Percentiles rank a stretch among this genome's conserved stretches.
Evolutionary conservation across 148 eudicot species (phyloP).

Genomic region (Limonium bicolor): DNA sequence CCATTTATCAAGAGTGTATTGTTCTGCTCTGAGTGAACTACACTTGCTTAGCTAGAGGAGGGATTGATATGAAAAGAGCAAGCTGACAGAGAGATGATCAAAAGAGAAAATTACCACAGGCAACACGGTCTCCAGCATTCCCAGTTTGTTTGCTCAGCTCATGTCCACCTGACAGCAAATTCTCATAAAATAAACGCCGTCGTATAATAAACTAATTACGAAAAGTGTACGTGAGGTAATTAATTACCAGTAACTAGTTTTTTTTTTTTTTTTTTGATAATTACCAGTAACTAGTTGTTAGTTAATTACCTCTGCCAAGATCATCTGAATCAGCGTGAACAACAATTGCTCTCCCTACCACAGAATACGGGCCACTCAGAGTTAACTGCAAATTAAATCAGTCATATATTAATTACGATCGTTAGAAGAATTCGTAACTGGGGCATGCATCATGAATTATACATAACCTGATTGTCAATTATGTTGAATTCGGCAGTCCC

Average conservation of each 20-base stretch:
- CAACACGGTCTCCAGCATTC: constrained; percentile 72
- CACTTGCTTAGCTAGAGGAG: no score
- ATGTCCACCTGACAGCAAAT: constrained; percentile 37
- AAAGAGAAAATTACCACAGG: constrained; percentile 35
- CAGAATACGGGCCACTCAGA: constrained; percentile 3
- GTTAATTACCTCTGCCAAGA: constrained; percentile 7
- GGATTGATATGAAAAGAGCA: no score
- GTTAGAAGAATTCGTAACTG: neutral
- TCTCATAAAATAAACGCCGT: neutral
- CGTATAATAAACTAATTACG: neutral
- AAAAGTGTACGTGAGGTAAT: neutral
- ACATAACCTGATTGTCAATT: constrained; percentile 6
- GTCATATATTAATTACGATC: neutral
- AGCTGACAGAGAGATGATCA: no score
- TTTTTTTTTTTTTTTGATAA: no score
- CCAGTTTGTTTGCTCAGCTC: constrained; percentile 77
- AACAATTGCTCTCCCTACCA: constrained; percentile 7
- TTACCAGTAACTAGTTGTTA: no score
- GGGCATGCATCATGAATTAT: neutral
- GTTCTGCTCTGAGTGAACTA: no score
- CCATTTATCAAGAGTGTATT: no score
- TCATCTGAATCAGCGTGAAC: constrained; percentile 5
- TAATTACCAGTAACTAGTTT: no score
- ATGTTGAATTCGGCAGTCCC: constrained; percentile 16
- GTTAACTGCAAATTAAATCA: neutral